A percentile compares a stretch with the other conserved stretches of the same genome.
These are phyloP conservation scores for Xylaria sp. DNA, from an alignment of 2,329 filamentous ascomycete species.

Conservation along the genomic window DNA sequence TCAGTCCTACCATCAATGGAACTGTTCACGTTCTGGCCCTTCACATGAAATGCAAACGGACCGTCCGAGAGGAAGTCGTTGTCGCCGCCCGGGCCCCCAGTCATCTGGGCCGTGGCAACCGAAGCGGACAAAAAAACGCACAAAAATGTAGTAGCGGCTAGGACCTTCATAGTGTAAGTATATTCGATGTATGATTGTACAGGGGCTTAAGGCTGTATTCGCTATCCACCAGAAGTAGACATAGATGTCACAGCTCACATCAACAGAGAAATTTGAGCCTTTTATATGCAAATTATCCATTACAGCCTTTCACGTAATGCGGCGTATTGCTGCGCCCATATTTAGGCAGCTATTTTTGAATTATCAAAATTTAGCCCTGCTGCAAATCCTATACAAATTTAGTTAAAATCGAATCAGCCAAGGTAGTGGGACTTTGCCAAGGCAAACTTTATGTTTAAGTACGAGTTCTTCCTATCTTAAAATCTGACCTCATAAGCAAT, in stretches of 20 bases:
- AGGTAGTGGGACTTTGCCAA: no score
- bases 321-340: neutral
- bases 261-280: neutral
- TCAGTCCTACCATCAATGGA: neutral
- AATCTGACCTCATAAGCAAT: no score
- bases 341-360: neutral
- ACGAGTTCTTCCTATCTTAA: no score
- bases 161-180: neutral
- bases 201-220: neutral
- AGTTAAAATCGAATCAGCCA: no score
- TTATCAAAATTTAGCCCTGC: no score
- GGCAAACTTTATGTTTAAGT: no score
- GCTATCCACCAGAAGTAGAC: neutral
- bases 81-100: neutral
- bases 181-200: neutral
- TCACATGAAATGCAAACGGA: neutral
- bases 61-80: neutral
- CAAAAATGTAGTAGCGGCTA: neutral
- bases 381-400: no score
- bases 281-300: neutral
- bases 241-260: neutral
- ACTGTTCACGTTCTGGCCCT: neutral
- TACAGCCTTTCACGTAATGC: neutral
- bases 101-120: neutral
- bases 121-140: neutral